Evolutionary conservation across 2,329 filamentous ascomycete species (phyloP), one percentile per base, ranked within the genome.

Genomic region (Aspergillus neoniger): DNA sequence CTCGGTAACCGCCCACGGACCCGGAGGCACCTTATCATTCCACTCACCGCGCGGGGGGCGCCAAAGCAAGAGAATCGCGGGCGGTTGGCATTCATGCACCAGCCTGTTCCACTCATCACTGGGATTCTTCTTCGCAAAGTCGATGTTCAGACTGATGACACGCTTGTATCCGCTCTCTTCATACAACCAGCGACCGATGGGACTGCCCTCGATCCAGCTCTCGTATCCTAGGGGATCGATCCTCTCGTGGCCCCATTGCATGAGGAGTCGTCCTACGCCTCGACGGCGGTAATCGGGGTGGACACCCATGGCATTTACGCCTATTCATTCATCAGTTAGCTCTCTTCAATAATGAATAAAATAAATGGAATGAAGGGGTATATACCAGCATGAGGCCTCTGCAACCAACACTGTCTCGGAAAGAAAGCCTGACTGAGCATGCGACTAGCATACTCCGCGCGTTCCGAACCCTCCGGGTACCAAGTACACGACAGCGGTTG

Each of bases 171-270:
- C 63, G 21, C 49, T 65, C 21, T 63, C 30, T 36, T 65, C 63
- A 53, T 66, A 66, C 28, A 66, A 10, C 61, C 59, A 66, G 3
- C 64, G 55, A 4, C 60, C 61, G 10, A 59, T 57, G 4, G 58
- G 61, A 56, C 64, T 65, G 0, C 57, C 57, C 41, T 65, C 61
- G 14, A 65, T 65, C 15, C 63, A 66, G 17, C 63, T 65, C 57
- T 66, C 64, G 21, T 66, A 65, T 0, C 63, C 61, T 17, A 63
- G 38, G 2, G 59, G 54, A 57, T 66, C 64, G 28, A 66, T 63
- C 19, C 38, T 57, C 39, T 58, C 61, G 48, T 65, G 64, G 1
- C 63, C 64, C 64, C 64, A 65, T 36, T 65, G 52, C 61, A 61
- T 61, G 3, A 66, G 57, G 10, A 66, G 53, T 7, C 64, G 59